These are phyloP conservation scores for Coemansia sp. DNA, from an alignment of 192 early-diverging fungal genomes.

Conservation along the genomic window DNA sequence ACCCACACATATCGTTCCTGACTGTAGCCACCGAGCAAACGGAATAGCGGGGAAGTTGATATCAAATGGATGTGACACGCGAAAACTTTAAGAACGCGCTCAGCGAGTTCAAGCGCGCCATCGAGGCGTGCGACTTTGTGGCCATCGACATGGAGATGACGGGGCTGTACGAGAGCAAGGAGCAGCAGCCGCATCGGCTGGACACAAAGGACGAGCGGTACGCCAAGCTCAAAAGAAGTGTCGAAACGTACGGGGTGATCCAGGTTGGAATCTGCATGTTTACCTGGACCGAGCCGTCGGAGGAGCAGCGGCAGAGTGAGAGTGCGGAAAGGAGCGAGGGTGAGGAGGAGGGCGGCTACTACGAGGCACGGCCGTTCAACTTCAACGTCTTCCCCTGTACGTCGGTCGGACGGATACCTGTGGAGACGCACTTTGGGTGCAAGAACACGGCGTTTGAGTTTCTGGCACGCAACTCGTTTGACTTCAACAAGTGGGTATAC, in stretches of 20 bases:
- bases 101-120: slow-evolving; percentile 24
- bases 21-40: too few species aligned
- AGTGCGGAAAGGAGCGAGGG: not conserved
- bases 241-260: slow-evolving; percentile 59
- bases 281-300: slow-evolving; percentile 56
- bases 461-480: slow-evolving; percentile 72
- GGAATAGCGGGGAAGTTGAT: too few species aligned
- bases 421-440: slow-evolving; percentile 46
- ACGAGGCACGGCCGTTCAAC: slow-evolving; percentile 82
- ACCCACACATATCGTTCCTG: too few species aligned
- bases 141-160: slow-evolving; percentile 55
- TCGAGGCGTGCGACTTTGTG: slow-evolving; percentile 39
- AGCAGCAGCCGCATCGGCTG: slow-evolving; percentile 28
- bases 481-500: slow-evolving; percentile 87
- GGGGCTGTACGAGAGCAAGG: slow-evolving; percentile 37
- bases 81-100: slow-evolving; percentile 36
- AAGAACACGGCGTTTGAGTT: slow-evolving; percentile 70
- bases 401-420: slow-evolving; percentile 18
- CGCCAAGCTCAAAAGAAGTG: slow-evolving; percentile 54
- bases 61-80: slow-evolving; percentile 44
- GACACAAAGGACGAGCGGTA: slow-evolving; percentile 63
- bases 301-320: not conserved
- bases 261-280: slow-evolving; percentile 89
- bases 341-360: slow-evolving; percentile 40
- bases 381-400: slow-evolving; percentile 81